Percentiles rank a stretch among this genome's conserved stretches.
These are phyloP conservation scores for Tylopilus sp. DNA, from an alignment of 768 basidiomycete genomes.

Conservation along the genomic window DNA sequence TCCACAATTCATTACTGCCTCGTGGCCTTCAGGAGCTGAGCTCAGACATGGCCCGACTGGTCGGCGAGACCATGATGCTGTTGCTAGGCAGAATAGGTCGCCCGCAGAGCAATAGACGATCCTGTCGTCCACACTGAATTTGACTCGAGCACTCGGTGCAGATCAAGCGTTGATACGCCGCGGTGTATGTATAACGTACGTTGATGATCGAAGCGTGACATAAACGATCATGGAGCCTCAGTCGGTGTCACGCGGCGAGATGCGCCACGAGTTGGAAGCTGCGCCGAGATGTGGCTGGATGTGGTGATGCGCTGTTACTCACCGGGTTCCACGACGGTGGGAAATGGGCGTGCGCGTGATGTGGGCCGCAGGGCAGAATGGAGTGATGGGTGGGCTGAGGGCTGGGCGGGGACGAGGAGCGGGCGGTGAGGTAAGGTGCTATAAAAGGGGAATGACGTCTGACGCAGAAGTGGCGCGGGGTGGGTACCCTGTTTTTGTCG, in stretches of 20 bases:
- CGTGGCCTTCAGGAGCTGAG: not conserved
- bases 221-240: not conserved
- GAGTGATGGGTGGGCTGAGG: slow-evolving; percentile 1
- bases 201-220: not conserved
- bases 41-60: not conserved
- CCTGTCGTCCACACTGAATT: not conserved
- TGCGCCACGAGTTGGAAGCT: not conserved
- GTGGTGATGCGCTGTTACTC: not conserved
- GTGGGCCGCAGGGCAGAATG: not conserved
- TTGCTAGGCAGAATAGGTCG: too few relatives aligned
- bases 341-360: not conserved
- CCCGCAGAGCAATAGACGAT: not conserved
- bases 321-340: not conserved
- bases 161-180: not conserved
- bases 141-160: too few relatives aligned
- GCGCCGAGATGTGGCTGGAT: not conserved
- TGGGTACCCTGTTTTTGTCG: slow-evolving; percentile 34
- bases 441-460: slow-evolving; percentile 31
- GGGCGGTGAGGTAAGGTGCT: slow-evolving; percentile 2
- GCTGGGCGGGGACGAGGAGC: slow-evolving; percentile 2
- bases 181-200: too few relatives aligned
- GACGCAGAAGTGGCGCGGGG: slow-evolving; percentile 31
- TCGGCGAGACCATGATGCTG: not conserved
- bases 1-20: not conserved
- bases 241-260: too few relatives aligned